A percentile compares a stretch with the other conserved stretches of the same genome.
Evolutionary conservation across 768 basidiomycete species (phyloP).

Genomic region (Psilocybe subaeruginosa): DNA sequence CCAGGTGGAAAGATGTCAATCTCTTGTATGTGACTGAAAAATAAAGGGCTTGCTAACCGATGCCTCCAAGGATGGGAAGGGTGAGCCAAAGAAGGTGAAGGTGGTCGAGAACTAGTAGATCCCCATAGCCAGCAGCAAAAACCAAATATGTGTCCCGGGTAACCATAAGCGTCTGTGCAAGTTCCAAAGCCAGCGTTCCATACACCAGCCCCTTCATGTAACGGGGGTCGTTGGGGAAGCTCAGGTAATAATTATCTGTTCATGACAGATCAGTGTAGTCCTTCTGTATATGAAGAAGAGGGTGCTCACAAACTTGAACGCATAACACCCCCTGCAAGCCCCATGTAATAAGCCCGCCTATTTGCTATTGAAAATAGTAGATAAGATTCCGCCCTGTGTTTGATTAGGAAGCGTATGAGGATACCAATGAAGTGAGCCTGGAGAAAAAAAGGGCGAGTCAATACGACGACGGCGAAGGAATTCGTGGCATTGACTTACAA

Average conservation of each 20-base stretch:
- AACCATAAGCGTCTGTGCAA: slow-evolving; percentile 31
- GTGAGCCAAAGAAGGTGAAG: slow-evolving; percentile 32
- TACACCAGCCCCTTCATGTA: slow-evolving; percentile 31
- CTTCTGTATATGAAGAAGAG: not conserved
- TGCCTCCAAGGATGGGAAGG: slow-evolving; percentile 29
- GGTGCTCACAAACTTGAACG: slow-evolving; percentile 35
- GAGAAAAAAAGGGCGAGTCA: not conserved
- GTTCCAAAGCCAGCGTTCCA: slow-evolving; percentile 25
- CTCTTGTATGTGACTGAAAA: slow-evolving; percentile 5
- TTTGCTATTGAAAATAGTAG: slow-evolving; percentile 18
- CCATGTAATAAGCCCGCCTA: slow-evolving; percentile 30
- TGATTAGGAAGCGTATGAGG: not conserved
- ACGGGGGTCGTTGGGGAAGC: slow-evolving; percentile 31
- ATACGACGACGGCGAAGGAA: not conserved
- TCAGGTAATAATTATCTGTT: slow-evolving; percentile 33
- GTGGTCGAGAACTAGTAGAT: slow-evolving; percentile 22
- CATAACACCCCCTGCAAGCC: slow-evolving; percentile 32
- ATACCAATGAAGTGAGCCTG: slow-evolving; percentile 19
- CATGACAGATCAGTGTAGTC: not conserved
- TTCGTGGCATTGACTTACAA: slow-evolving; percentile 7
- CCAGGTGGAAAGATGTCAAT: not conserved
- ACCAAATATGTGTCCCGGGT: slow-evolving; percentile 29
- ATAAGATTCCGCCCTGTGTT: not conserved
- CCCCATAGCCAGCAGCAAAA: slow-evolving; percentile 29
- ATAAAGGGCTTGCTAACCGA: slow-evolving; percentile 19